These are phyloP conservation scores for Thermomucor indicae-seudaticae DNA, from an alignment of 371 early-diverging fungal genomes.

Conservation along the genomic window DNA sequence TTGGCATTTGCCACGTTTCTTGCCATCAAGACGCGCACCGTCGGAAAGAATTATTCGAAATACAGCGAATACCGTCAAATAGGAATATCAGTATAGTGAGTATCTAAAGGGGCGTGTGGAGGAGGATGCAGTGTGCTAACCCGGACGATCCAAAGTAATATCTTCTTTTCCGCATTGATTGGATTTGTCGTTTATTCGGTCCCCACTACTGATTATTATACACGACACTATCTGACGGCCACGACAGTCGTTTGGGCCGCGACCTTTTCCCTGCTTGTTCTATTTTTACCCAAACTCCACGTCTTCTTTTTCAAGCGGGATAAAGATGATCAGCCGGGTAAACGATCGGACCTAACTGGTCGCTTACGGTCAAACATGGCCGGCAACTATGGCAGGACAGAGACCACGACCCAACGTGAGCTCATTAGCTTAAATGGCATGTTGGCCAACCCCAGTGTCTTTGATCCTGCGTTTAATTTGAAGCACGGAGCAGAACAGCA, in stretches of 20 bases:
- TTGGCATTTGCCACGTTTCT: conserved; percentile 48
- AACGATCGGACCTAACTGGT: conserved; percentile 22
- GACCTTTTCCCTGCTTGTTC: conserved; percentile 45
- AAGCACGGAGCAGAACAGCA: background rate
- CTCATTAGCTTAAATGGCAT: conserved; percentile 31
- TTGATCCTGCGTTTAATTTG: conserved; percentile 7
- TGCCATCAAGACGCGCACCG: conserved; percentile 51
- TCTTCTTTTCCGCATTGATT: conserved; percentile 50
- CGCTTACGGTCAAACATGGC: background rate
- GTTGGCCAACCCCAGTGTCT: conserved; percentile 8
- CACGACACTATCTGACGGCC: conserved; percentile 48
- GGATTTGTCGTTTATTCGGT: conserved; percentile 48
- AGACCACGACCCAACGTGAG: conserved; percentile 4
- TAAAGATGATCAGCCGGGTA: conserved; percentile 5
- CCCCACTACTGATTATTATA: conserved; percentile 45
- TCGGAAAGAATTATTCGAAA: conserved; percentile 46
- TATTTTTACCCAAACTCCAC: conserved; percentile 54
- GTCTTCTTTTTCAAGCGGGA: conserved; percentile 19
- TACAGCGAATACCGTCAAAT: conserved; percentile 60
- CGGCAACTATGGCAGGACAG: background rate
- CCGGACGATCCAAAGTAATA: conserved; percentile 34
- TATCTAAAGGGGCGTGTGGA: conserved; percentile 1
- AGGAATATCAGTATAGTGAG: conserved; percentile 58
- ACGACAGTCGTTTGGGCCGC: conserved; percentile 54
- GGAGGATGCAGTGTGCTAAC: background rate